A percentile compares a stretch with the other conserved stretches of the same genome.
Conservation (phyloP, 169 alveolate genomes). For the Babesia ovata region DNA sequence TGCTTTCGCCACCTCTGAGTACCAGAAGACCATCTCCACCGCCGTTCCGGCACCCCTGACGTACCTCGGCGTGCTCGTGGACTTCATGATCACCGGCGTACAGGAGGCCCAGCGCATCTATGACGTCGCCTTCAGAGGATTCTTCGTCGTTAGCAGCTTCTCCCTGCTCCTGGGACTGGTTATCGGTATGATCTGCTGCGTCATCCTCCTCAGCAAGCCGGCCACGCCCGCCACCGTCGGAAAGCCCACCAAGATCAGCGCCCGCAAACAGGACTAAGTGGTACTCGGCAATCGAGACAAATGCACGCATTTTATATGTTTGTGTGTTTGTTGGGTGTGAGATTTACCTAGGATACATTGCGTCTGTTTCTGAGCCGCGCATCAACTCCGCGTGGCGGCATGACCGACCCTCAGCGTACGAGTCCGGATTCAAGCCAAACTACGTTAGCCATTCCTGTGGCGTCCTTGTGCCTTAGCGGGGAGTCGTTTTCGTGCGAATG, state of each 20-base stretch:
- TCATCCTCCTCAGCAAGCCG: conserved; percentile 30
- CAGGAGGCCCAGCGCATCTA: conserved; percentile 56
- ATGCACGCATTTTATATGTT: no score
- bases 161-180: conserved; percentile 42
- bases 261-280: conserved; percentile 39
- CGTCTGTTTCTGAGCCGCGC: neutral
- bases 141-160: conserved; percentile 47
- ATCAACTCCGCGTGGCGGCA: neutral
- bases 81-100: conserved; percentile 50
- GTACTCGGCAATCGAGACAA: neutral
- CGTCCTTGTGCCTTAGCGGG: neutral
- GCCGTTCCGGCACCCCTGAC: conserved; percentile 63
- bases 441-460: neutral
- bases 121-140: conserved; percentile 62
- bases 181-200: conserved; percentile 31
- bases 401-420: neutral
- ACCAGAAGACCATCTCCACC: conserved; percentile 28
- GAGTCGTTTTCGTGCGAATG: conserved; percentile 10
- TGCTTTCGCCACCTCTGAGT: conserved; percentile 63
- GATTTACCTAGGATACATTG: no score
- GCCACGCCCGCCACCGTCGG: neutral
- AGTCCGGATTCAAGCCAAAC: neutral
- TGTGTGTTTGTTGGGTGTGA: no score
- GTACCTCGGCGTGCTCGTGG: conserved; percentile 27
- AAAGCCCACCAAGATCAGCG: conserved; percentile 22